Conservation (phyloP, 768 basidiomycete genomes). For the Rhizopogon rudus region DNA sequence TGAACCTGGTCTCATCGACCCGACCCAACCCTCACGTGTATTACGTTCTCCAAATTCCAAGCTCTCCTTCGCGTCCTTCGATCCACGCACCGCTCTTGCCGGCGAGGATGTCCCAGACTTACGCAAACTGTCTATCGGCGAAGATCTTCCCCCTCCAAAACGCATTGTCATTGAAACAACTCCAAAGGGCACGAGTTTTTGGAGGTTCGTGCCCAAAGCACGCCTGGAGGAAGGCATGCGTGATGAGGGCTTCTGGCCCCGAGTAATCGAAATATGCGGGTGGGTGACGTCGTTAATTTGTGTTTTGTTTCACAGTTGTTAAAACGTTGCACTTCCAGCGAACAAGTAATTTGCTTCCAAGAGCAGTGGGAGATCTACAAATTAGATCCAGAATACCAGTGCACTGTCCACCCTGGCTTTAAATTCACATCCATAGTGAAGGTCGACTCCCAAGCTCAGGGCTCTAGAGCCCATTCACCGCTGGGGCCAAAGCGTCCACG, state of each 20-base stretch:
- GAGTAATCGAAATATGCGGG: slow-evolving; percentile 66
- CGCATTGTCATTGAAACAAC: slow-evolving; percentile 71
- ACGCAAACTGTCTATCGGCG: slow-evolving; percentile 38
- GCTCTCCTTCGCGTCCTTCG: slow-evolving; percentile 71
- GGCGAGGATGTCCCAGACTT: slow-evolving; percentile 29
- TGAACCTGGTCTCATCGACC: slow-evolving; percentile 62
- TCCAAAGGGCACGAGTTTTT: slow-evolving; percentile 49
- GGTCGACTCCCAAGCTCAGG: slow-evolving; percentile 11
- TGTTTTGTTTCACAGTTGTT: background rate
- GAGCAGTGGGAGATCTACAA: slow-evolving; percentile 89
- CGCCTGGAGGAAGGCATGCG: slow-evolving; percentile 47
- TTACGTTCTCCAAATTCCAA: slow-evolving; percentile 54
- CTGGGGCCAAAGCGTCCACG: slow-evolving; percentile 26
- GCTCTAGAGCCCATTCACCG: slow-evolving; percentile 3
- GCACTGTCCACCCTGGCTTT: slow-evolving; percentile 45
- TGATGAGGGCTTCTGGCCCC: slow-evolving; percentile 71
- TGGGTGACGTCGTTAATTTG: slow-evolving; percentile 27
- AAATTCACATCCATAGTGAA: slow-evolving; percentile 21
- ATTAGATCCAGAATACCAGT: slow-evolving; percentile 70
- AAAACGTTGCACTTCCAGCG: slow-evolving; percentile 28
- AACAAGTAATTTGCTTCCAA: slow-evolving; percentile 49
- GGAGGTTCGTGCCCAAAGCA: slow-evolving; percentile 78
- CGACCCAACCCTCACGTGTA: slow-evolving; percentile 54
- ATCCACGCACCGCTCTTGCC: slow-evolving; percentile 59
- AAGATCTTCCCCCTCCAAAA: slow-evolving; percentile 52